A percentile compares a stretch with the other conserved stretches of the same genome.
phyloP scores from a whole-genome alignment of 2,329 filamentous ascomycete species.

The Annulohypoxylon truncatum region DNA sequence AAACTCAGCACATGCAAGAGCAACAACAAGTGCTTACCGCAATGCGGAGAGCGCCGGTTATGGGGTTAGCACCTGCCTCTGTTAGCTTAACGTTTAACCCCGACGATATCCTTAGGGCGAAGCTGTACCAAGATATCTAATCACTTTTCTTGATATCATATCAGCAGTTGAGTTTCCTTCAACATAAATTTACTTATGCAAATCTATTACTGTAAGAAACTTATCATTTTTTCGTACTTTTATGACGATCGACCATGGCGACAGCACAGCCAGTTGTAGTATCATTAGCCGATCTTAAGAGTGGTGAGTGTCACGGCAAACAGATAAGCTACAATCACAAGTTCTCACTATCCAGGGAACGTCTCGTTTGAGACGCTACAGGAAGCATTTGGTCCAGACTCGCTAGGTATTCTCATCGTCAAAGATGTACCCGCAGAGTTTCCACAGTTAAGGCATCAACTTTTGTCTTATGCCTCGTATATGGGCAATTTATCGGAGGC shows the following conservation, averaged over 20 bases:
- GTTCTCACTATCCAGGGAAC: conserved; percentile 60
- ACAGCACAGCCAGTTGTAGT: conserved; percentile 69
- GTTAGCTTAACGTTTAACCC: conserved; percentile 37
- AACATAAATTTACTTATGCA: background rate
- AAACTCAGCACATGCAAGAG: background rate
- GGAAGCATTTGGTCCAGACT: conserved; percentile 88
- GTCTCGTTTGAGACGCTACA: conserved; percentile 76
- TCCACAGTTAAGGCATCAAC: conserved; percentile 73
- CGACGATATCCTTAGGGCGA: conserved; percentile 48
- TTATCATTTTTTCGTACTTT: background rate
- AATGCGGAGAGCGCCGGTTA: conserved; percentile 41
- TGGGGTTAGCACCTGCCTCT: conserved; percentile 5
- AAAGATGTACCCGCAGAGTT: conserved; percentile 83
- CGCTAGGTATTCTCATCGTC: conserved; percentile 93
- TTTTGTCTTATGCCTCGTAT: conserved; percentile 89
- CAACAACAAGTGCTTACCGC: conserved; percentile 36
- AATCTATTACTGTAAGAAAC: background rate
- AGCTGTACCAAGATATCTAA: conserved; percentile 19
- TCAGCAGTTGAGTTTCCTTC: background rate
- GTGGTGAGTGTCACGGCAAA: conserved; percentile 58
- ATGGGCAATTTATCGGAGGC: conserved; percentile 81
- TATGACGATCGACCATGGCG: conserved; percentile 52
- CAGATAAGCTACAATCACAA: background rate
- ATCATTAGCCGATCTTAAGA: conserved; percentile 69
- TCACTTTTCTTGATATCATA: background rate